Base-by-base conservation (phyloP, 2,329 filamentous ascomycete species). In the Diaporthe helianthi region DNA sequence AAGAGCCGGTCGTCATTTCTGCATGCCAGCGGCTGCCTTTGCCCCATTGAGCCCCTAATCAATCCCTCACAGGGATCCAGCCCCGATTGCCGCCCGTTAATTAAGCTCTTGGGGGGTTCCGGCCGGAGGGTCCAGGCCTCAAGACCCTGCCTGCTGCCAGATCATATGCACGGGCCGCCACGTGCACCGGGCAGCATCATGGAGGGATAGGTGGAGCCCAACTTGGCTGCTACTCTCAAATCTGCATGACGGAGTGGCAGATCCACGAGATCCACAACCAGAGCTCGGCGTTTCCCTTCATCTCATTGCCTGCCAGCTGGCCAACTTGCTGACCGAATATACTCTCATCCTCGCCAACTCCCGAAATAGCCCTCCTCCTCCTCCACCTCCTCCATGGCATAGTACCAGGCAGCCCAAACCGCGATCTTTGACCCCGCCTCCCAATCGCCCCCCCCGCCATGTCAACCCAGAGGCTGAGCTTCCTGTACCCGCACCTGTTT, bases 401-500 rank as follows among this genome's bases (percentile, higher is more conserved):
- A 69, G 67, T 61, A 66, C 22, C 55, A 69, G 36, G 61, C 61
- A 19, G 33, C n/a, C 49, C 38, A 17, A 19, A 66, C 26, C 38
- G 47, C 61, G 19, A 65, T 44, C 41, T 26, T 46, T 8, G 41
- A 46, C 55, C 44, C 29, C 60, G 22, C 64, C n/a, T n/a, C n/a
- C n/a, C n/a, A n/a, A n/a, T n/a, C n/a, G n/a, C 49, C 47, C 78
- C 75, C 41, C 41, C 49, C 60, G 78, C 75, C 71, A 93, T 93
- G 88, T 84, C 89, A 72, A 83, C 86, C 29, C 81, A 83, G 71
- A 85, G 90, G 75, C 82, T 93, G 70, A 87, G 87, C 19, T 92
- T 92, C 75, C 82, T 93, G 22, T 92, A 92, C 73, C 90, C 91
- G 54, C 88, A 89, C 73, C 79, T 92, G 67, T 87, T 90, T 78